Evolutionary conservation across 805 yeast species (phyloP).

Genomic region (Jamesozyma rosinii): DNA sequence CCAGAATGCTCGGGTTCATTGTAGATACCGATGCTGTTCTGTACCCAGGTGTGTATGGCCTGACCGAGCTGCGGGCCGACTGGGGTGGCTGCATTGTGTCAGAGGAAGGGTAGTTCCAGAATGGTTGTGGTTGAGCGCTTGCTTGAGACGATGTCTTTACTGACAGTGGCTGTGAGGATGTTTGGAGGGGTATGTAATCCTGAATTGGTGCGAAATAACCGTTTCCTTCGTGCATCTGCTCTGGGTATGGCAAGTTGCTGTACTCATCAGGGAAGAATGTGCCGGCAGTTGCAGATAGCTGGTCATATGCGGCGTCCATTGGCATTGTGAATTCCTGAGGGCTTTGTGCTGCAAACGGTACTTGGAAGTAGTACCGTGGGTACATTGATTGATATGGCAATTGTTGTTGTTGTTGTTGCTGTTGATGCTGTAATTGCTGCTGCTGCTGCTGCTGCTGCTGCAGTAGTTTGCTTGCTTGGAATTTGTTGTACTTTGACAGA

Average conservation of each 20-base stretch:
- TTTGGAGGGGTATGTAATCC: not conserved
- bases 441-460: not conserved
- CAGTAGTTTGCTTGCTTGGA: not conserved
- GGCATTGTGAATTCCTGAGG: slow-evolving; percentile 4
- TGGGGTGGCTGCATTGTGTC: slow-evolving; percentile 17
- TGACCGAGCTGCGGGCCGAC: slow-evolving; percentile 1
- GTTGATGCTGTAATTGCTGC: not conserved
- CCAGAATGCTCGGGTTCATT: slow-evolving; percentile 8
- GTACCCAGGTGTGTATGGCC: slow-evolving; percentile 15
- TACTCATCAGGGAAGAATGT: slow-evolving; percentile 15
- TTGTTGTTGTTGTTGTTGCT: slow-evolving; percentile 1
- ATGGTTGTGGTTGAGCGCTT: slow-evolving; percentile 1
- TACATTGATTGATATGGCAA: slow-evolving; percentile 5
- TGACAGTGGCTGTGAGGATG: not conserved
- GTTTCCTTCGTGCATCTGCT: not conserved
- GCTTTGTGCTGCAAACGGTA: not conserved
- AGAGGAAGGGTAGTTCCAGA: slow-evolving; percentile 15
- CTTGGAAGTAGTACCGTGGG: not conserved
- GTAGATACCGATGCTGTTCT: slow-evolving; percentile 16
- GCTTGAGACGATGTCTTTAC: slow-evolving; percentile 5
- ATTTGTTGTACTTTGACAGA: not conserved
- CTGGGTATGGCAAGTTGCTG: not conserved
- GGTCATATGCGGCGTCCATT: slow-evolving; percentile 2
- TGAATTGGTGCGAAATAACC: not conserved
- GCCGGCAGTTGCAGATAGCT: not conserved